Evolutionary conservation across 192 early-diverging fungal species (phyloP).

Genomic region (Anaeromyces robustus): DNA sequence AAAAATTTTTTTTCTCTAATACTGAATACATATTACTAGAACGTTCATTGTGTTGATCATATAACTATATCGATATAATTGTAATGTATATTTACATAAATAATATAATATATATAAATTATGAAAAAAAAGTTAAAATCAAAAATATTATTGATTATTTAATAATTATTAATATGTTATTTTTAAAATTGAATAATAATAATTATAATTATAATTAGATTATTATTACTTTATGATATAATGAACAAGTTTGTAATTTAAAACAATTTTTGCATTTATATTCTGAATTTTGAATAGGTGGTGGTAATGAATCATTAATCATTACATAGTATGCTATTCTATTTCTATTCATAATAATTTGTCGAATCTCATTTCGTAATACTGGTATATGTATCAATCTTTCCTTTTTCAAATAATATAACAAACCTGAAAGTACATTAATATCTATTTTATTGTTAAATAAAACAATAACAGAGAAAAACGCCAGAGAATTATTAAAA

Average conservation of each 20-base stretch:
- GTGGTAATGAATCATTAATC: constrained; percentile 21
- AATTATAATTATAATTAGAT: not conserved
- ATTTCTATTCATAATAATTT: constrained; percentile 61
- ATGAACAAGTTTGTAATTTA: constrained; percentile 41
- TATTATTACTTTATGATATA: constrained; percentile 37
- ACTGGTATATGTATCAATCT: constrained; percentile 49
- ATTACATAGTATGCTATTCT: constrained; percentile 40
- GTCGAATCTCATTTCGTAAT: constrained; percentile 46
- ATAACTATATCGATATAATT: constrained; percentile 3
- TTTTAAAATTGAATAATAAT: too few species aligned
- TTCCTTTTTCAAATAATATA: constrained; percentile 59
- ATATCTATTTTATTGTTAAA: constrained; percentile 41
- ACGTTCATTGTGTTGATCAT: constrained; percentile 47
- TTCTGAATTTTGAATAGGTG: constrained; percentile 49
- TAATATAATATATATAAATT: constrained; percentile 1
- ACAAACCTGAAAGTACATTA: constrained; percentile 42
- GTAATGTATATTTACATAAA: not conserved
- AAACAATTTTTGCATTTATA: constrained; percentile 54
- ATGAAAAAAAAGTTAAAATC: not conserved
- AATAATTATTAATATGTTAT: too few species aligned
- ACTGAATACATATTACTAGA: constrained; percentile 35
- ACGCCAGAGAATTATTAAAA: not conserved
- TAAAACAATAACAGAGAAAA: too few species aligned
- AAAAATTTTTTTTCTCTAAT: constrained; percentile 45
- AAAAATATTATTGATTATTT: not conserved